A percentile compares a stretch with the other conserved stretches of the same genome.
phyloP scores from a whole-genome alignment of 2,329 filamentous ascomycete species.

The Mycosphaerelloides madeirae region DNA sequence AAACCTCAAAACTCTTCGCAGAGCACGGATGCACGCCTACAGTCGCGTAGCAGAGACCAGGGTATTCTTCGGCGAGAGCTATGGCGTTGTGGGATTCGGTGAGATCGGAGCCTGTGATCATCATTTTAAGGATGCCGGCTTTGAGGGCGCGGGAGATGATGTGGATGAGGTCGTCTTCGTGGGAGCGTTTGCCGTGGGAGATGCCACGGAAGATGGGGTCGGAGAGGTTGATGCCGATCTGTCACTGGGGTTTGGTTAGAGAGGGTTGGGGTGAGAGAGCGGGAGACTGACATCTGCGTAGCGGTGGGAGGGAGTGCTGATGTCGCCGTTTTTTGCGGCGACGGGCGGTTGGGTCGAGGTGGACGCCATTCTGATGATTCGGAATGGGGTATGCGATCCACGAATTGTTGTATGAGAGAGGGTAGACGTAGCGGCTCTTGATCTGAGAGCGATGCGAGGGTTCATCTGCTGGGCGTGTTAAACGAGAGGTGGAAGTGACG shows the following conservation, averaged over 20 bases:
- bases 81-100: constrained; percentile 71
- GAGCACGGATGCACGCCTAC: constrained; percentile 92
- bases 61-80: constrained; percentile 66
- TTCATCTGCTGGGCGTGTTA: constrained; percentile 3
- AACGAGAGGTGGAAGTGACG: constrained; percentile 1
- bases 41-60: constrained; percentile 79
- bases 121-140: constrained; percentile 80
- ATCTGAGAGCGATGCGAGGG: constrained; percentile 3
- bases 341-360: not conserved
- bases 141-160: constrained; percentile 74
- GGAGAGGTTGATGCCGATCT: constrained; percentile 92
- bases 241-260: constrained; percentile 11
- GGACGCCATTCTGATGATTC: constrained; percentile 1
- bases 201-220: constrained; percentile 83
- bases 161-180: constrained; percentile 67
- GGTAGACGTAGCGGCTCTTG: not conserved
- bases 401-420: not conserved
- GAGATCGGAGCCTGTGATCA: constrained; percentile 88
- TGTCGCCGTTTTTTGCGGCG: constrained; percentile 3
- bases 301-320: constrained; percentile 6
- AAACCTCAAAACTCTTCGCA: constrained; percentile 68
- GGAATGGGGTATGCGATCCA: not conserved
- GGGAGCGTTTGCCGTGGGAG: constrained; percentile 74
- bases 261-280: not conserved
- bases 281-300: constrained; percentile 21